phyloP scores from a whole-genome alignment of 1,284 basidiomycete genomes.

The Malassezia yamatoensis region DNA sequence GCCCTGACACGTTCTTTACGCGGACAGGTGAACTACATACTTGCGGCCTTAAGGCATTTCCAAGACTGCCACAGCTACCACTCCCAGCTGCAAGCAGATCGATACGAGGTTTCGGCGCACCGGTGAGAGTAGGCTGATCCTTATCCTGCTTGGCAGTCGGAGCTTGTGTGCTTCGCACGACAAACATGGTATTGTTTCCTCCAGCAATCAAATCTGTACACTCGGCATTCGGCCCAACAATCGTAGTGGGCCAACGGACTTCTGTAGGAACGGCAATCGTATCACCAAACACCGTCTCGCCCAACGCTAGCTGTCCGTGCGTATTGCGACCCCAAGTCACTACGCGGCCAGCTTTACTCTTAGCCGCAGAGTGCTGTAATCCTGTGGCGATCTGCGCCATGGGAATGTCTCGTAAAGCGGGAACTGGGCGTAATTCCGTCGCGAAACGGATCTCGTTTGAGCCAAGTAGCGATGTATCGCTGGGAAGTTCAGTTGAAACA shows the following conservation, averaged over 20 bases:
- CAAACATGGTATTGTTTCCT: conserved; percentile 39
- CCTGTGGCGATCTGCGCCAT: conserved; percentile 66
- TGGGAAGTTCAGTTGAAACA: not conserved
- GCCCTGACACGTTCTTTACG: conserved; percentile 70
- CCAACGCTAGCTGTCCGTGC: conserved; percentile 69
- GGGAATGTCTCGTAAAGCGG: conserved; percentile 60
- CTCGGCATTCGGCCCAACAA: conserved; percentile 1
- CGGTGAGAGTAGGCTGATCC: conserved; percentile 11
- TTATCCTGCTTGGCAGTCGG: not conserved
- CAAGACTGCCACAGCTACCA: conserved; percentile 75
- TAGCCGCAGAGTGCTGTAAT: conserved; percentile 61
- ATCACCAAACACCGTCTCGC: conserved; percentile 59
- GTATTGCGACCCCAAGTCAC: conserved; percentile 51
- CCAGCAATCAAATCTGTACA: conserved; percentile 50
- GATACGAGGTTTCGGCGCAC: conserved; percentile 17
- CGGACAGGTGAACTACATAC: conserved; percentile 63
- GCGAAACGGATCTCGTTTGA: conserved; percentile 57
- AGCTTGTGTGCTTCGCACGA: conserved; percentile 20
- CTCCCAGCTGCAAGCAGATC: conserved; percentile 74
- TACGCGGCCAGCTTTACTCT: conserved; percentile 58
- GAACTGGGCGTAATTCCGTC: conserved; percentile 67
- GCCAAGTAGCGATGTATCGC: conserved; percentile 13
- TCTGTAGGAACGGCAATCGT: conserved; percentile 76
- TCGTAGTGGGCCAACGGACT: conserved; percentile 54
- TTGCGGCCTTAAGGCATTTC: conserved; percentile 68